phyloP scores from a whole-genome alignment of 2,329 filamentous ascomycete species.

The Trichoderma aggressivum region DNA sequence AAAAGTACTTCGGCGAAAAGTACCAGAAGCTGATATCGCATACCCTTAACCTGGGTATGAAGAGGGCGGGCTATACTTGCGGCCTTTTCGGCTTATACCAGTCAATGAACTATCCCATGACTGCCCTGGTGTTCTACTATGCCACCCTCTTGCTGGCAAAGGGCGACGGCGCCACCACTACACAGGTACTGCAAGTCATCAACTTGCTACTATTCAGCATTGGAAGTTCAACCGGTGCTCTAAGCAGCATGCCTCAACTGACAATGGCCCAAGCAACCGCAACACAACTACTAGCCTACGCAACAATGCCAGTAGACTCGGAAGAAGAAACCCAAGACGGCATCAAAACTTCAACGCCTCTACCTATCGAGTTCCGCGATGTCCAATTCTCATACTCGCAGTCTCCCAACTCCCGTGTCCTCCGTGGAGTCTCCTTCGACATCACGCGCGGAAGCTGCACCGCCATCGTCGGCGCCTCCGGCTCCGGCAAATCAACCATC shows the following conservation, averaged over 20 bases:
- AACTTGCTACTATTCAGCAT: constrained; percentile 83
- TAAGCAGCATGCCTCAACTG: constrained; percentile 77
- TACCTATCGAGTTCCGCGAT: constrained; percentile 48
- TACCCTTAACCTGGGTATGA: constrained; percentile 60
- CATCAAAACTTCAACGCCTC: constrained; percentile 25
- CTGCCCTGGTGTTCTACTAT: constrained; percentile 81
- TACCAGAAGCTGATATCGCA: constrained; percentile 50
- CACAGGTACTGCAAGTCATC: constrained; percentile 68
- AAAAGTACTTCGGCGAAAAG: constrained; percentile 65
- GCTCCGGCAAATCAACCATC: constrained; percentile 88
- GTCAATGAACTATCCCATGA: constrained; percentile 66
- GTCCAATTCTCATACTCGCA: constrained; percentile 71
- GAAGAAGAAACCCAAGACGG: constrained; percentile 57
- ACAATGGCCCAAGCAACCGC: constrained; percentile 71
- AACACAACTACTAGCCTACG: constrained; percentile 66
- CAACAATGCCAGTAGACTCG: constrained; percentile 51
- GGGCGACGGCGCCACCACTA: constrained; percentile 46
- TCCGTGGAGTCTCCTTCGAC: constrained; percentile 63
- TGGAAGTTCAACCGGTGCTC: constrained; percentile 64
- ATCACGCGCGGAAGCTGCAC: constrained; percentile 63
- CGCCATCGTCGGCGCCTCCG: constrained; percentile 79
- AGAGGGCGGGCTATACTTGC: constrained; percentile 64
- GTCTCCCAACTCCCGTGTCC: constrained; percentile 48
- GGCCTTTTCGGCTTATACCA: constrained; percentile 76
- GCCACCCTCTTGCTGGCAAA: constrained; percentile 61